Evolutionary conservation across 2,329 filamentous ascomycete species (phyloP).

Genomic region (Calonectria multiphialidica): DNA sequence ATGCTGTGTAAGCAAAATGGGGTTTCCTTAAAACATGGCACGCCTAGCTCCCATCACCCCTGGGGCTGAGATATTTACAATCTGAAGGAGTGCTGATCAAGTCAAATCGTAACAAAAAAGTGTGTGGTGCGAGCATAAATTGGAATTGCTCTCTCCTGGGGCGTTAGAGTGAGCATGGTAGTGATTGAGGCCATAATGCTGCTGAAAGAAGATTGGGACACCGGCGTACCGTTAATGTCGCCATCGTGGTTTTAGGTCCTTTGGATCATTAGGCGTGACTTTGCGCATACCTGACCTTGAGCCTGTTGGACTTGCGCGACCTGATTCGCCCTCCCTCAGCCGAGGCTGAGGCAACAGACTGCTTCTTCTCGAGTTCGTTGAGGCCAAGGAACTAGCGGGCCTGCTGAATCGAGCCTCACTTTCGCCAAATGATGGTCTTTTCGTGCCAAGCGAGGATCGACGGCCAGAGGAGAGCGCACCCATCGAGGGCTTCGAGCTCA

Average conservation of each 20-base stretch:
- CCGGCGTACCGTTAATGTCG: slow-evolving; percentile 45
- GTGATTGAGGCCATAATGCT: slow-evolving; percentile 17
- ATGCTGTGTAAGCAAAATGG: slow-evolving; percentile 41
- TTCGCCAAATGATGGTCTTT: slow-evolving; percentile 48
- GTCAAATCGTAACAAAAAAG: slow-evolving; percentile 37
- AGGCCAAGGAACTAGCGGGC: slow-evolving; percentile 69
- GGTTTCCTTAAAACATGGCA: slow-evolving; percentile 34
- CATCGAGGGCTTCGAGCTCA: slow-evolving; percentile 58
- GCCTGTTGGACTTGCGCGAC: slow-evolving; percentile 62
- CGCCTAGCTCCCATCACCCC: slow-evolving; percentile 32
- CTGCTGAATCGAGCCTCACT: slow-evolving; percentile 52
- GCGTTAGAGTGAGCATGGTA: slow-evolving; percentile 27
- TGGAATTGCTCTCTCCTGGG: slow-evolving; percentile 25
- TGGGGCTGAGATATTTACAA: slow-evolving; percentile 19
- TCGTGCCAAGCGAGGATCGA: slow-evolving; percentile 66
- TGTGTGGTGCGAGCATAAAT: slow-evolving; percentile 35
- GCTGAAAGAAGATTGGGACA: neutral
- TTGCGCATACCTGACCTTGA: slow-evolving; percentile 54
- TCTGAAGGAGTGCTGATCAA: slow-evolving; percentile 27
- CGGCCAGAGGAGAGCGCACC: slow-evolving; percentile 57
- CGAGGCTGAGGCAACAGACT: slow-evolving; percentile 67
- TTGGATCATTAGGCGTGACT: slow-evolving; percentile 44
- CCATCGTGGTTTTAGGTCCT: slow-evolving; percentile 64
- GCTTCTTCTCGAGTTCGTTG: slow-evolving; percentile 57
- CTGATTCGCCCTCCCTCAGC: slow-evolving; percentile 51